A percentile compares a stretch with the other conserved stretches of the same genome.
phyloP scores from a whole-genome alignment of 352 stramenopile genomes.

The Globisporangium carolinianum region DNA sequence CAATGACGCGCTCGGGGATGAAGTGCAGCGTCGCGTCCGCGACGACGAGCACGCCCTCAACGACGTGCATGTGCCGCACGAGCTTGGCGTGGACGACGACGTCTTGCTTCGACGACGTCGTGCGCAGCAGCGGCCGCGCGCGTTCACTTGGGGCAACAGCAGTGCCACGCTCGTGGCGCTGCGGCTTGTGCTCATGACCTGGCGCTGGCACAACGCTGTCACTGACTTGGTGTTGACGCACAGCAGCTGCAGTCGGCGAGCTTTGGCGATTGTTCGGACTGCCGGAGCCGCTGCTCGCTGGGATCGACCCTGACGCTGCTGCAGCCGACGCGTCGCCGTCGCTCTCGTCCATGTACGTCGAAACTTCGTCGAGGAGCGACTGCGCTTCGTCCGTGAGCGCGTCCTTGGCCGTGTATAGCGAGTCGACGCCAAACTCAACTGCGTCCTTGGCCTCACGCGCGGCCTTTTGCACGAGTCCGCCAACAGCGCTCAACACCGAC shows the following conservation, averaged over 20 bases:
- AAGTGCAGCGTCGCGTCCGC: conserved; percentile 52
- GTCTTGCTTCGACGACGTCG: conserved; percentile 12
- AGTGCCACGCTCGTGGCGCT: neutral
- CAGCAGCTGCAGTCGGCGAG: neutral
- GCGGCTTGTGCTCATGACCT: no score
- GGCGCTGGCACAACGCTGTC: neutral
- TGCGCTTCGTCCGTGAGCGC: conserved; percentile 60
- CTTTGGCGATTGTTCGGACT: conserved; percentile 2
- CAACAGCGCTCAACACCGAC: conserved; percentile 57
- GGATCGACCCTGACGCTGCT: neutral
- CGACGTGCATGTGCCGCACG: conserved; percentile 69
- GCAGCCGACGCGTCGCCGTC: neutral
- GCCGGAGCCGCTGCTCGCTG: neutral
- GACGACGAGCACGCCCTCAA: conserved; percentile 55
- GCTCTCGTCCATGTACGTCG: conserved; percentile 39
- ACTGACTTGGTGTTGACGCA: neutral
- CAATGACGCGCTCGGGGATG: conserved; percentile 54
- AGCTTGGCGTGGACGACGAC: conserved; percentile 53
- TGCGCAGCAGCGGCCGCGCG: neutral
- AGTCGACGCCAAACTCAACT: conserved; percentile 66
- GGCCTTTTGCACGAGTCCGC: conserved; percentile 62
- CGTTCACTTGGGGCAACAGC: conserved; percentile 4
- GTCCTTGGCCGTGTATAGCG: conserved; percentile 67
- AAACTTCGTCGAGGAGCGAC: conserved; percentile 52
- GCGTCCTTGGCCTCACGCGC: conserved; percentile 71